Percentiles rank a stretch among this genome's conserved stretches.
These are phyloP conservation scores for Prunus dulcis DNA, from an alignment of 306 rosid genomes.

Conservation along the genomic window DNA sequence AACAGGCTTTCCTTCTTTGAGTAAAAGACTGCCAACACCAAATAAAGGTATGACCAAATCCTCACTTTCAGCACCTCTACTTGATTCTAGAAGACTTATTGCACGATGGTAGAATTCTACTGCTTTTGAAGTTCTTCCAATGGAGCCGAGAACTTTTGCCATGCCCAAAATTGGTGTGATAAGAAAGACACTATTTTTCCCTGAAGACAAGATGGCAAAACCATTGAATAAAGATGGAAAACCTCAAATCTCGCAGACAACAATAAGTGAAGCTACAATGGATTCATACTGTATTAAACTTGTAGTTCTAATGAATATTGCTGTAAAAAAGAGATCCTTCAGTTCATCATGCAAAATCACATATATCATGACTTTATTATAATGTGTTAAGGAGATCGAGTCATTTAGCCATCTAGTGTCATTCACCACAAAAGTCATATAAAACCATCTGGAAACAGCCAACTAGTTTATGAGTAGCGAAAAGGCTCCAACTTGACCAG, in stretches of 20 bases:
- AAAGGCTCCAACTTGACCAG: neutral
- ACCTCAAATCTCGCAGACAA: neutral
- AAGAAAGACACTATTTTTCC: conserved; percentile 56
- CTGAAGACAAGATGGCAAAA: conserved; percentile 34
- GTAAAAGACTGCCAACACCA: conserved; percentile 74
- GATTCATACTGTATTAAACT: neutral
- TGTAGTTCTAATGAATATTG: neutral
- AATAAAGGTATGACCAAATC: conserved; percentile 75
- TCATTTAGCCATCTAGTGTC: neutral
- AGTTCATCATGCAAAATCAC: neutral
- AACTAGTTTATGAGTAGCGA: neutral
- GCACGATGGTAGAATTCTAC: conserved; percentile 53
- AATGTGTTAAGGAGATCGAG: neutral
- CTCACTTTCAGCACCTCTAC: conserved; percentile 63
- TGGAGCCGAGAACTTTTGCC: conserved; percentile 64
- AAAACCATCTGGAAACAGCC: neutral
- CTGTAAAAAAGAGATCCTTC: neutral
- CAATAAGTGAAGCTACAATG: neutral
- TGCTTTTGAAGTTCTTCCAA: conserved; percentile 66
- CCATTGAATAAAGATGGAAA: neutral
- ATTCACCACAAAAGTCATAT: neutral
- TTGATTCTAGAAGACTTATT: conserved; percentile 61
- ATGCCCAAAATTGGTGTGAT: conserved; percentile 72
- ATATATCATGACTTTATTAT: neutral
- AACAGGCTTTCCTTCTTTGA: conserved; percentile 62